Percentiles rank a stretch among this genome's conserved stretches.
Evolutionary conservation across 169 alveolate species (phyloP).

Genomic region (Plasmodium vivax): DNA sequence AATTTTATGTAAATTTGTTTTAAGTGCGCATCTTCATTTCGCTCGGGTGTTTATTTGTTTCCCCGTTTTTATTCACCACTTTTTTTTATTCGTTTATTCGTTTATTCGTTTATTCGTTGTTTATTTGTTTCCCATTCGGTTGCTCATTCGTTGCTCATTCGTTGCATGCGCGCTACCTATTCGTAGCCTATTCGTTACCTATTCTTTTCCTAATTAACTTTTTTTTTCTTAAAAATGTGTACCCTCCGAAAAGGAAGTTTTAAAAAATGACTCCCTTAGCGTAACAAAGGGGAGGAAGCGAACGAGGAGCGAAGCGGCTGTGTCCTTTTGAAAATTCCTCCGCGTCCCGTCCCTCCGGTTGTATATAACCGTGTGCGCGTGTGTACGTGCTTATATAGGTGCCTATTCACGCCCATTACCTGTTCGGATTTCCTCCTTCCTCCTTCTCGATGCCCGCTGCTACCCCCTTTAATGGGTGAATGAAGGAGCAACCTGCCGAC

Average conservation of each 20-base stretch:
- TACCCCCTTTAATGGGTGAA: background rate
- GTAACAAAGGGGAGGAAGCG: background rate
- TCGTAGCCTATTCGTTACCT: background rate
- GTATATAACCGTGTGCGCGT: background rate
- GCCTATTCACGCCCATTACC: background rate
- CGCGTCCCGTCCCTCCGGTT: background rate
- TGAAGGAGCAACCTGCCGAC: slow-evolving; percentile 6
- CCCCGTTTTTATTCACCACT: background rate
- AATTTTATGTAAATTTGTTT: slow-evolving; percentile 30
- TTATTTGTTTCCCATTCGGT: background rate
- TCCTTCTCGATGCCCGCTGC: background rate
- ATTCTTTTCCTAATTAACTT: background rate
- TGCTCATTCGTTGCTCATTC: background rate
- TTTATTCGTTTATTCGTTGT: background rate
- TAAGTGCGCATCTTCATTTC: background rate
- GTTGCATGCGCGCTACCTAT: background rate
- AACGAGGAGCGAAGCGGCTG: background rate
- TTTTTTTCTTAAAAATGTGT: slow-evolving; percentile 9
- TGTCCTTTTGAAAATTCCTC: background rate
- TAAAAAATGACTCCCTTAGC: background rate
- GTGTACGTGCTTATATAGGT: background rate
- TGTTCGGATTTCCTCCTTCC: background rate
- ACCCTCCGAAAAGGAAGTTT: background rate
- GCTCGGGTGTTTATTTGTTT: background rate
- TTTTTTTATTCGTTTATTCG: no score